Percentiles rank a stretch among this genome's conserved stretches.
Conservation (phyloP, 805 yeast genomes). For the Pichia cephalocereana region DNA sequence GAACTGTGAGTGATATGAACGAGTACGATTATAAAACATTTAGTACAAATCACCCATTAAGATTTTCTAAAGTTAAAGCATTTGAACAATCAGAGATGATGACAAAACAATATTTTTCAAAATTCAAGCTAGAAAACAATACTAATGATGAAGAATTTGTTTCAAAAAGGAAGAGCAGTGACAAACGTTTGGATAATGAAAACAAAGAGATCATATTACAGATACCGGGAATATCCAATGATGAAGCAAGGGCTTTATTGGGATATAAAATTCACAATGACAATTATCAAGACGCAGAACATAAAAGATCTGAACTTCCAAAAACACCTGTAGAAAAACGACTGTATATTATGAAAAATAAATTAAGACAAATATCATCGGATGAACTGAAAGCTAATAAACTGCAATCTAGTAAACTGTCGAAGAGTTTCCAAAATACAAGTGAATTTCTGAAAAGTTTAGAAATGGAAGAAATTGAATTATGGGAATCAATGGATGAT, state of each 20-base stretch:
- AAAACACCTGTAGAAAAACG: slow-evolving; percentile 15
- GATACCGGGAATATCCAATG: slow-evolving; percentile 16
- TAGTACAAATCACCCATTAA: slow-evolving; percentile 24
- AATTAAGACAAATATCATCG: slow-evolving; percentile 19
- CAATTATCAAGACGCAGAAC: background rate
- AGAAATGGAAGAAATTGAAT: slow-evolving; percentile 23
- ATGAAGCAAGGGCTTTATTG: slow-evolving; percentile 12
- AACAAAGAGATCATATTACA: slow-evolving; percentile 11
- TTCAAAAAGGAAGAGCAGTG: background rate
- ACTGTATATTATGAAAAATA: slow-evolving; percentile 20
- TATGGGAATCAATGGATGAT: slow-evolving; percentile 25
- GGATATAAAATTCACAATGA: background rate
- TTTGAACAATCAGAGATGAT: slow-evolving; percentile 30
- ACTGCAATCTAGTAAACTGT: slow-evolving; percentile 17
- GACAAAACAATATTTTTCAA: slow-evolving; percentile 16
- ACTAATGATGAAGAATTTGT: background rate
- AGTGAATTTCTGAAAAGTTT: slow-evolving; percentile 20
- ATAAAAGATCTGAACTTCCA: background rate
- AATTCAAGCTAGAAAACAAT: background rate
- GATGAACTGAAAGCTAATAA: slow-evolving; percentile 17
- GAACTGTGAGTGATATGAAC: slow-evolving; percentile 18
- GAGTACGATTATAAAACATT: slow-evolving; percentile 29
- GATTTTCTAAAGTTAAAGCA: slow-evolving; percentile 27
- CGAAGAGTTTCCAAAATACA: slow-evolving; percentile 21
- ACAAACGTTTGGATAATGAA: too few relatives aligned